These are phyloP conservation scores for Aspergillus sp. DNA, from an alignment of 2,329 filamentous ascomycete species.

Conservation along the genomic window DNA sequence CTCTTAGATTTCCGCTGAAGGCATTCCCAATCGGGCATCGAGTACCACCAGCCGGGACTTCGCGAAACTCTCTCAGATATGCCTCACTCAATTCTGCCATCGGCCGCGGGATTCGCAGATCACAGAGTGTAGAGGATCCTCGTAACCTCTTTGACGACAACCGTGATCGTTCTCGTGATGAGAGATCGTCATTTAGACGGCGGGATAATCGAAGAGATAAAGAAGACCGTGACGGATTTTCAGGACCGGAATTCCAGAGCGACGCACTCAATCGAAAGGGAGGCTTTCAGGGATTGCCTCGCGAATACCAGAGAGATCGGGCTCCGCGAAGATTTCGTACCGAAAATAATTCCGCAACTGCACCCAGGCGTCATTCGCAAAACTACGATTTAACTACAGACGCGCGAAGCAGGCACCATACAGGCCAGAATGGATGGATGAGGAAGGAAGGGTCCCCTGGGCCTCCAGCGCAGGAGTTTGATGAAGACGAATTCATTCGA, in stretches of 20 bases:
- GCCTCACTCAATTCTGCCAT: slow-evolving; percentile 69
- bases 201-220: background rate
- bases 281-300: background rate
- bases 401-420: background rate
- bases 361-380: background rate
- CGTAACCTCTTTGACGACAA: background rate
- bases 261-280: background rate
- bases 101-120: slow-evolving; percentile 62
- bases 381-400: background rate
- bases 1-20: background rate
- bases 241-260: background rate
- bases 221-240: background rate
- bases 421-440: background rate
- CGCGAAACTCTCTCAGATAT: slow-evolving; percentile 35
- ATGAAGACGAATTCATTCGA: slow-evolving; percentile 33
- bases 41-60: slow-evolving; percentile 9
- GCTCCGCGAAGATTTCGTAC: background rate
- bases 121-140: slow-evolving; percentile 9
- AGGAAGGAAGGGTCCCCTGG: background rate
- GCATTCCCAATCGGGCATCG: slow-evolving; percentile 10
- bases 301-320: background rate
- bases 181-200: background rate
- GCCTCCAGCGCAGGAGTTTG: slow-evolving; percentile 7
- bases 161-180: background rate
- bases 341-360: background rate